phyloP scores from a whole-genome alignment of 2,329 filamentous ascomycete genomes.

The Pseudopithomyces maydicus region DNA sequence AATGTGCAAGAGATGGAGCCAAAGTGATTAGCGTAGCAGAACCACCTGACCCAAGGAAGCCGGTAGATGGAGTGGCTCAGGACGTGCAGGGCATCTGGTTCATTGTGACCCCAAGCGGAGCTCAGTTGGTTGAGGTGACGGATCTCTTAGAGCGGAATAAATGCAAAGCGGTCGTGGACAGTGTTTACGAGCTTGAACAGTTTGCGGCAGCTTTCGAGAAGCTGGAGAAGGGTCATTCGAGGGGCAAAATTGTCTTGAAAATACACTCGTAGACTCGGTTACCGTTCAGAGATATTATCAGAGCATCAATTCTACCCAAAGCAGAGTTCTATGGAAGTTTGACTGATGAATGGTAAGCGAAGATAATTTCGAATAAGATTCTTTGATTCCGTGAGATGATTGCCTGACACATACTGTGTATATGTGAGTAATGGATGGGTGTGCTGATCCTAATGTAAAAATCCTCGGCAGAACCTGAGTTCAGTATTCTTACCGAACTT shows the following conservation, averaged over 20 bases:
- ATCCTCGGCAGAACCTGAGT: too few relatives aligned
- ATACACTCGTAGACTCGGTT: constrained; percentile 6
- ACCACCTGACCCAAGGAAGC: constrained; percentile 37
- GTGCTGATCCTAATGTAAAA: too few relatives aligned
- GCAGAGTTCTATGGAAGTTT: too few relatives aligned
- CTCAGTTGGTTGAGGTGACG: constrained; percentile 46
- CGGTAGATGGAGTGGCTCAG: constrained; percentile 29
- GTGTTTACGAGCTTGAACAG: constrained; percentile 48
- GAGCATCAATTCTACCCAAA: too few relatives aligned
- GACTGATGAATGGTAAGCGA: too few relatives aligned
- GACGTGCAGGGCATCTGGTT: constrained; percentile 48
- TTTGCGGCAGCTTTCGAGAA: constrained; percentile 48
- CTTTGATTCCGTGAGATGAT: too few relatives aligned
- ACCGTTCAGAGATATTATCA: neutral
- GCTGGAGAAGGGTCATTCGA: constrained; percentile 46
- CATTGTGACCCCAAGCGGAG: constrained; percentile 47
- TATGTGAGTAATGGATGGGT: too few relatives aligned
- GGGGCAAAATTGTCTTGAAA: constrained; percentile 23
- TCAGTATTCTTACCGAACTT: too few relatives aligned
- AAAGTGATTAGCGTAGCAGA: constrained; percentile 48
- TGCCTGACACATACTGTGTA: too few relatives aligned
- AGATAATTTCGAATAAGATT: too few relatives aligned
- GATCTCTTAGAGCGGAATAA: constrained; percentile 46
- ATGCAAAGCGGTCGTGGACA: constrained; percentile 47
- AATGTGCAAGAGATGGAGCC: constrained; percentile 44